Percentiles rank a stretch among this genome's conserved stretches.
Conservation (phyloP, 768 basidiomycete species). For the Tulasnella sp. region DNA sequence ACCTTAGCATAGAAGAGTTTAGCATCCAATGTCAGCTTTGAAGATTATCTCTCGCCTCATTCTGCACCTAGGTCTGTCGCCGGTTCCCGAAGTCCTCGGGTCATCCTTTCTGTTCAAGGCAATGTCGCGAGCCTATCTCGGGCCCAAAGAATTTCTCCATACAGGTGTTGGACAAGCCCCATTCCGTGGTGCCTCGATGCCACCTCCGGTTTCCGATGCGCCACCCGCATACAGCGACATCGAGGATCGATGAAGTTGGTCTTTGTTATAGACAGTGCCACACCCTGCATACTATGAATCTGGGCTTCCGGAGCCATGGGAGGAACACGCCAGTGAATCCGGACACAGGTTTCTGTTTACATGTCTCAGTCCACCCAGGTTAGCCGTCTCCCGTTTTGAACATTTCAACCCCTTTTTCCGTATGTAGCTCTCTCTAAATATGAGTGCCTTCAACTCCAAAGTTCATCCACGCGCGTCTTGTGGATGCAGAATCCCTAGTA, state of each 20-base stretch:
- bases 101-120: not conserved
- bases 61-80: not conserved
- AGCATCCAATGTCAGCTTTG: no score
- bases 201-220: not conserved
- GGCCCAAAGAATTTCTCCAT: not conserved
- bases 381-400: not conserved
- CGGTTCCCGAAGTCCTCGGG: not conserved
- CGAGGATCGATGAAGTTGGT: not conserved
- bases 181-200: not conserved
- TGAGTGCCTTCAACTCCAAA: slow-evolving; percentile 22
- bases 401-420: not conserved
- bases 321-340: not conserved
- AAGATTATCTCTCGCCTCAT: no score
- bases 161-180: not conserved
- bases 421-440: not conserved
- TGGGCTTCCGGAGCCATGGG: not conserved
- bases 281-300: not conserved
- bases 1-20: no score
- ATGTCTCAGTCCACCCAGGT: no score
- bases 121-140: not conserved
- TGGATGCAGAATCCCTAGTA: slow-evolving; percentile 48
- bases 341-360: no score
- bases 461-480: slow-evolving; percentile 49
- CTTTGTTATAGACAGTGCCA: not conserved
- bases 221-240: not conserved